Conservation (phyloP, 306 rosid species). For the Vicia sativa region DNA sequence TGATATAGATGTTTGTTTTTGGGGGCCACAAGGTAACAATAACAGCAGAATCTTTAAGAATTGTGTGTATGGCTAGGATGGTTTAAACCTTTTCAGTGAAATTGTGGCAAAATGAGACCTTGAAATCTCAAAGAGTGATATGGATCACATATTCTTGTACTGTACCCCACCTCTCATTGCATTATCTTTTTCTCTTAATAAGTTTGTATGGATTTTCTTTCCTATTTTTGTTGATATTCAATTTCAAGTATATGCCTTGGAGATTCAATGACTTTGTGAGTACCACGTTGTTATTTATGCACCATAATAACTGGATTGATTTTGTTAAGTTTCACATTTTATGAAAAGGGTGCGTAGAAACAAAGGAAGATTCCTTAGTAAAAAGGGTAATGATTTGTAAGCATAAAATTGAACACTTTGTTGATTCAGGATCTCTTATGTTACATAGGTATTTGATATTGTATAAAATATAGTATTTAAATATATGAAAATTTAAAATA, state of each 20-base stretch:
- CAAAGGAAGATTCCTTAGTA: background rate
- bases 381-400: background rate
- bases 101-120: conserved; percentile 52
- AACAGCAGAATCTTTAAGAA: conserved; percentile 18
- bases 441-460: too few relatives aligned
- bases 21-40: conserved; percentile 10
- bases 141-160: conserved; percentile 43
- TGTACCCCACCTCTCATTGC: conserved; percentile 25
- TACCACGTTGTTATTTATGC: conserved; percentile 2
- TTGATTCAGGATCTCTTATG: too few relatives aligned
- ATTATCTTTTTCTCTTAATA: conserved; percentile 40
- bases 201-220: conserved; percentile 7
- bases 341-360: background rate
- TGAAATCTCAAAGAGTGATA: conserved; percentile 47
- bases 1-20: background rate
- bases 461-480: too few relatives aligned
- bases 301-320: conserved; percentile 2
- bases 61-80: background rate
- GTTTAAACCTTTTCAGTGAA: conserved; percentile 36
- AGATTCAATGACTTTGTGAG: background rate
- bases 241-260: background rate
- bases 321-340: background rate
- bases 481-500: too few relatives aligned
- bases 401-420: too few relatives aligned
- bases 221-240: background rate